Percentiles rank a stretch among this genome's conserved stretches.
Conservation (phyloP, 768 basidiomycete genomes). For the Myochromella boudieri region DNA sequence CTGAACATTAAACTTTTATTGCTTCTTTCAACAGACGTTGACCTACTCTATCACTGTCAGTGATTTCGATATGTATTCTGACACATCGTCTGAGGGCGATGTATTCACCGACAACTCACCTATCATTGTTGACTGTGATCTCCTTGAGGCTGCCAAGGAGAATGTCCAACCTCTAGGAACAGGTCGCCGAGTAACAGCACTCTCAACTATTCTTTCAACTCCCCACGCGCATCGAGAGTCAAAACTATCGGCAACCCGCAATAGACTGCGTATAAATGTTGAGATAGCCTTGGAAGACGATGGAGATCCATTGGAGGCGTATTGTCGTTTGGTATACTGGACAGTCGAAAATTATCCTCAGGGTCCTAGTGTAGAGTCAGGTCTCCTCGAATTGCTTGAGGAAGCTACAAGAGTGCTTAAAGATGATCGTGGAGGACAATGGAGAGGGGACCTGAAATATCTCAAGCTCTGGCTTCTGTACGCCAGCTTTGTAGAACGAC, state of each 20-base stretch:
- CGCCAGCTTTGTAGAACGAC: constrained; percentile 88
- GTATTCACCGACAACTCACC: constrained; percentile 42
- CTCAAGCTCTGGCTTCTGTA: constrained; percentile 95
- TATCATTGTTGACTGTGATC: constrained; percentile 73
- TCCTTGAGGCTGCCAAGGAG: constrained; percentile 83
- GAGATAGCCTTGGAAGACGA: constrained; percentile 79
- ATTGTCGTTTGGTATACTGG: constrained; percentile 86
- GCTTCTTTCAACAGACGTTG: too few relatives aligned
- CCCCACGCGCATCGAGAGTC: constrained; percentile 77
- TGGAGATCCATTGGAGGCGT: constrained; percentile 83
- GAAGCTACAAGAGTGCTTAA: constrained; percentile 87
- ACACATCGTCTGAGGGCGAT: constrained; percentile 39
- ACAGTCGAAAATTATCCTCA: constrained; percentile 94
- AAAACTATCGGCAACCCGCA: constrained; percentile 63
- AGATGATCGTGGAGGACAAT: constrained; percentile 69
- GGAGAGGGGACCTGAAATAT: constrained; percentile 81
- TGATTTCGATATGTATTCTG: too few relatives aligned
- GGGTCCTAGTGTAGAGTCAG: constrained; percentile 85
- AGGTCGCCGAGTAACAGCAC: constrained; percentile 76
- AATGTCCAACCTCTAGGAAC: constrained; percentile 82
- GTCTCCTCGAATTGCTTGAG: constrained; percentile 90
- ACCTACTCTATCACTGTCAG: too few relatives aligned
- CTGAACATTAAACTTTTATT: too few relatives aligned
- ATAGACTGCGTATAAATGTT: constrained; percentile 69
- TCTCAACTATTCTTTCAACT: constrained; percentile 72